Percentiles rank a stretch among this genome's conserved stretches.
These are phyloP conservation scores for Asterophora lycoperdoides DNA, from an alignment of 768 basidiomycete species.

Conservation along the genomic window DNA sequence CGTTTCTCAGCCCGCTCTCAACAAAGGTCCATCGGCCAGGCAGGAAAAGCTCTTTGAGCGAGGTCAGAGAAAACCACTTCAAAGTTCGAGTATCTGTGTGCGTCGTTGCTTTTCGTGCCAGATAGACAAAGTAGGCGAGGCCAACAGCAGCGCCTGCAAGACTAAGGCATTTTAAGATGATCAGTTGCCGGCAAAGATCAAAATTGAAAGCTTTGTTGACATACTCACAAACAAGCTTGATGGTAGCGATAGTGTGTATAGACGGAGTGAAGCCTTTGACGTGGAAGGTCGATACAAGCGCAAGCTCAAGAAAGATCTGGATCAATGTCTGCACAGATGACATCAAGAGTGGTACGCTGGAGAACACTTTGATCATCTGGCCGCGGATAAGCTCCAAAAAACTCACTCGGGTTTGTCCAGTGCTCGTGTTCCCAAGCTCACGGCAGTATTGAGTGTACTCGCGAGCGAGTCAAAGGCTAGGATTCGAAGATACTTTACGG, in stretches of 20 bases:
- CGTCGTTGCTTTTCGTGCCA: constrained; percentile 5
- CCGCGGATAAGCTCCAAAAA: background rate
- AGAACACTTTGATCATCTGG: background rate
- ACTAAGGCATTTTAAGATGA: too few species aligned
- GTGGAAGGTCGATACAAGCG: constrained; percentile 16
- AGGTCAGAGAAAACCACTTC: constrained; percentile 10
- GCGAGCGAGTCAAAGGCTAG: constrained; percentile 15
- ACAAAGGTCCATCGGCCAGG: constrained; percentile 21
- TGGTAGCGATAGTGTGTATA: constrained; percentile 18
- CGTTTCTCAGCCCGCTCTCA: constrained; percentile 19
- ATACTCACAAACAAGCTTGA: constrained; percentile 20
- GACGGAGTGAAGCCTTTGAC: constrained; percentile 15
- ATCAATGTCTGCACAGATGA: constrained; percentile 14
- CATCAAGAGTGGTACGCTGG: constrained; percentile 15
- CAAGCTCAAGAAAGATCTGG: constrained; percentile 18
- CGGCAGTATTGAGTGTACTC: constrained; percentile 13
- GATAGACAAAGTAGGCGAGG: constrained; percentile 16
- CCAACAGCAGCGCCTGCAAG: too few species aligned
- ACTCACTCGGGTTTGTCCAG: constrained; percentile 16
- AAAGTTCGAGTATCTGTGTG: constrained; percentile 1
- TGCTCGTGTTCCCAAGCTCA: constrained; percentile 16
- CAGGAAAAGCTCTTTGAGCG: constrained; percentile 6
- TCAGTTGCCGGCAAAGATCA: too few species aligned
- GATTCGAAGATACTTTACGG: constrained; percentile 17
- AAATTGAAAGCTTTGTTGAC: background rate